A percentile compares a stretch with the other conserved stretches of the same genome.
Conservation (phyloP, 2,329 filamentous ascomycete genomes). For the Didymella sp. region DNA sequence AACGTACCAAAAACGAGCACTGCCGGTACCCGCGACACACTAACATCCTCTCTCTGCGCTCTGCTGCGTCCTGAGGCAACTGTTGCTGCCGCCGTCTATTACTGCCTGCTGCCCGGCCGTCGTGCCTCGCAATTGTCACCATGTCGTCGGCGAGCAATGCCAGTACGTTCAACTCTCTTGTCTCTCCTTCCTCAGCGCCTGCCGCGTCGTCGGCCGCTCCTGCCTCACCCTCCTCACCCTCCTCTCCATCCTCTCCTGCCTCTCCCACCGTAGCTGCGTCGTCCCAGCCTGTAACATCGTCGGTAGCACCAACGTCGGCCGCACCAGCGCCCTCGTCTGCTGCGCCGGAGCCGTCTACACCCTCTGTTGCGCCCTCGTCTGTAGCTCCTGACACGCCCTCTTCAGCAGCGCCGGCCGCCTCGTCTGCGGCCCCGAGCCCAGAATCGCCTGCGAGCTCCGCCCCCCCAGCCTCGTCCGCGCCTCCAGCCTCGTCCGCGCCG, state of each 20-base stretch:
- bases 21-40: slow-evolving; percentile 25
- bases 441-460: slow-evolving; percentile 20
- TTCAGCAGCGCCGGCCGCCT: slow-evolving; percentile 15
- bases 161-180: slow-evolving; percentile 44
- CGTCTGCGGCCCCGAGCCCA: slow-evolving; percentile 20
- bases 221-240: slow-evolving; percentile 21
- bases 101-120: slow-evolving; percentile 19
- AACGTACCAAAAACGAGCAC: slow-evolving; percentile 8
- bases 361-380: slow-evolving; percentile 25
- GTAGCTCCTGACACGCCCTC: slow-evolving; percentile 29
- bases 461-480: slow-evolving; percentile 29
- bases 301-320: slow-evolving; percentile 29
- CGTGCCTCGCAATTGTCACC: slow-evolving; percentile 25
- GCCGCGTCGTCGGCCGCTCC: slow-evolving; percentile 18
- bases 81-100: slow-evolving; percentile 13
- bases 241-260: slow-evolving; percentile 20
- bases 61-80: background rate
- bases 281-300: slow-evolving; percentile 30
- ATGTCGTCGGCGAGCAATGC: slow-evolving; percentile 39
- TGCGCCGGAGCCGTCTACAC: slow-evolving; percentile 24
- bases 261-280: slow-evolving; percentile 25
- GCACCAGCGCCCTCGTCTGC: slow-evolving; percentile 26
- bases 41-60: slow-evolving; percentile 27
- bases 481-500: slow-evolving; percentile 22
- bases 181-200: slow-evolving; percentile 21